These are phyloP conservation scores for Viola odorata DNA, from an alignment of 345 rosid genomes.

Conservation along the genomic window DNA sequence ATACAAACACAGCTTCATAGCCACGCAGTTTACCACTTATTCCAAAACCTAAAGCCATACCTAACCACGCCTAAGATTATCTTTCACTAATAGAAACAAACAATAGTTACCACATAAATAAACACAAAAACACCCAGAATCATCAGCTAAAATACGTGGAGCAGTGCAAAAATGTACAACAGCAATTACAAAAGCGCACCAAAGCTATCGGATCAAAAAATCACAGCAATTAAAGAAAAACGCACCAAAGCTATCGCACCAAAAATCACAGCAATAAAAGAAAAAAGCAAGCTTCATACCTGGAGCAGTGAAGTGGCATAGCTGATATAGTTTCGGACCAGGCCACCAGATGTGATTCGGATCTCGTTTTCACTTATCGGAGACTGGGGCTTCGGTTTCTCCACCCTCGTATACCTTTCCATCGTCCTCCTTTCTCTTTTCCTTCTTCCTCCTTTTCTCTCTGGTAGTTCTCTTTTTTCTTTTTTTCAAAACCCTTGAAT, in stretches of 20 bases:
- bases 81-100: too few relatives aligned
- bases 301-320: conserved; percentile 80
- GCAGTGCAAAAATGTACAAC: not conserved
- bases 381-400: conserved; percentile 54
- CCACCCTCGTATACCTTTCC: conserved; percentile 89
- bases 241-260: not conserved
- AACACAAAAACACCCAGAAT: too few relatives aligned
- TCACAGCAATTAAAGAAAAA: not conserved
- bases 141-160: not conserved
- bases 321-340: conserved; percentile 78
- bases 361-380: conserved; percentile 91
- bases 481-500: conserved; percentile 6
- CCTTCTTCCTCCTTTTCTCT: too few relatives aligned
- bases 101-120: too few relatives aligned
- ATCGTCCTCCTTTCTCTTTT: conserved; percentile 17
- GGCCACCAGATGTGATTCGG: conserved; percentile 84
- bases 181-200: not conserved
- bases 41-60: too few relatives aligned
- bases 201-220: not conserved
- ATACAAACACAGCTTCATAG: too few relatives aligned
- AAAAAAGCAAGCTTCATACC: conserved; percentile 23
- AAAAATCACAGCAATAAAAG: not conserved
- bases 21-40: too few relatives aligned
- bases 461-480: not conserved
- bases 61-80: too few relatives aligned